Percentiles rank a stretch among this genome's conserved stretches.
Conservation (phyloP, 192 early-diverging fungal species). For the Coemansia sp. region DNA sequence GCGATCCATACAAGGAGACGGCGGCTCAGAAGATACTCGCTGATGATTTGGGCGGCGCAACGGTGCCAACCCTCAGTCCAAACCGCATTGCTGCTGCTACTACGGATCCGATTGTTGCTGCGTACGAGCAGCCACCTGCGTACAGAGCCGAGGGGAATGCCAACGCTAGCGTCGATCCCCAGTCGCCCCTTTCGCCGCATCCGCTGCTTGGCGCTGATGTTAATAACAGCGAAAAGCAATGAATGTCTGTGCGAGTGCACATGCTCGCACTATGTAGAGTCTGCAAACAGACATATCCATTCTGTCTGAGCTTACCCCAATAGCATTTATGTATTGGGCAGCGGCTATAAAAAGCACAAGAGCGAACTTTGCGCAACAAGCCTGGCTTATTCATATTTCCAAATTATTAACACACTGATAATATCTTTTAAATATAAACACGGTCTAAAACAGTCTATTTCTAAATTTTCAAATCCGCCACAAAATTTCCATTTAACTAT, state of each 20-base stretch:
- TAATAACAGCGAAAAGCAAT: conserved; percentile 1
- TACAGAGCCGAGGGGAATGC: not conserved
- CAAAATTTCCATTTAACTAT: not conserved
- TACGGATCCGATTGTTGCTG: not conserved
- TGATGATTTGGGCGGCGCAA: conserved; percentile 16
- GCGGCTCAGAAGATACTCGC: conserved; percentile 16
- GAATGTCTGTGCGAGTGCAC: not conserved
- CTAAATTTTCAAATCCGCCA: too few species aligned
- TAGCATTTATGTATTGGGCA: too few species aligned
- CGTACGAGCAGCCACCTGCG: not conserved
- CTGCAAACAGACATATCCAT: too few species aligned
- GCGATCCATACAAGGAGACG: conserved; percentile 21
- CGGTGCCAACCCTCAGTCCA: conserved; percentile 2
- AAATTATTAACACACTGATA: too few species aligned
- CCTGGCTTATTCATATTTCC: too few species aligned
- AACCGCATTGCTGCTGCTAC: not conserved
- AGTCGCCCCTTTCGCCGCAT: not conserved
- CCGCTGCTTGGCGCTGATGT: not conserved
- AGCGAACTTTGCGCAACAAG: too few species aligned
- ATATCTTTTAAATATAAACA: too few species aligned
- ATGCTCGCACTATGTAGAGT: too few species aligned
- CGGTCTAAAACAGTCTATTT: too few species aligned
- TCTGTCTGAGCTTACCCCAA: too few species aligned
- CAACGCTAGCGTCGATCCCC: not conserved
- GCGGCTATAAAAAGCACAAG: too few species aligned